Evolutionary conservation across 139 green algal species (phyloP), one percentile per base, ranked within the genome.

Genomic region (Mesotaenium endlicherianum): DNA sequence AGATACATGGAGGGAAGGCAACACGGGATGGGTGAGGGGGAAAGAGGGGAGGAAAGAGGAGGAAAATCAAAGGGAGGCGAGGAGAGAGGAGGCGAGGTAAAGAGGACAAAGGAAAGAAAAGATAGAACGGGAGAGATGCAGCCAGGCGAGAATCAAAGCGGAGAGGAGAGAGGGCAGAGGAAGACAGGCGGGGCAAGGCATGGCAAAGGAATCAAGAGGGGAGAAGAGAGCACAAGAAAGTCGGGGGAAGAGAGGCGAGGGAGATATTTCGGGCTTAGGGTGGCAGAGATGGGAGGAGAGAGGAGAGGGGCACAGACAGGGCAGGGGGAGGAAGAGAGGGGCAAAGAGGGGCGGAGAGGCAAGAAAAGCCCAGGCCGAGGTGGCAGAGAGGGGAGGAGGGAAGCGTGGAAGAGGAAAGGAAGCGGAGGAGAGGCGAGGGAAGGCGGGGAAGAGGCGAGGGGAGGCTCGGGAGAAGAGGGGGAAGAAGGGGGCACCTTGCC

Each of bases 401-500:
- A 14, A 74, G 64, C 36, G 14, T 14, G 64, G 64, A 14, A 74
- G n/a, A 14, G 14, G 14, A 14, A 74, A 14, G 64, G 64, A 38
- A 14, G 14, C 8, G 64, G 38, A 74, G 64, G 64, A 74, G 8
- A 43, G 38, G 38, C 8, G 64, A 14, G 38, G 14, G 38, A 43
- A 14, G 14, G 38, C 8, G 53, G 53, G 26, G 53, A n/a, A n/a
- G n/a, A 26, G 26, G 26, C 26, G 53, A 64, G 26, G 20, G 53
- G 53, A 64, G 26, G 53, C 26, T 26, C 26, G 53, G 26, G 53
- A 26, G 26, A 34, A 26, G 26, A 64, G 53, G 26, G 53, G 14
- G 11, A 74, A 34, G 26, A 26, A 64, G 26, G 53, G 8, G 64
- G 20, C 45, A 86, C 80, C 88, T 98, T 98, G 67, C 96, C 96